Conservation (phyloP, 148 eudicot species). For the Fallopia convolvulus region DNA sequence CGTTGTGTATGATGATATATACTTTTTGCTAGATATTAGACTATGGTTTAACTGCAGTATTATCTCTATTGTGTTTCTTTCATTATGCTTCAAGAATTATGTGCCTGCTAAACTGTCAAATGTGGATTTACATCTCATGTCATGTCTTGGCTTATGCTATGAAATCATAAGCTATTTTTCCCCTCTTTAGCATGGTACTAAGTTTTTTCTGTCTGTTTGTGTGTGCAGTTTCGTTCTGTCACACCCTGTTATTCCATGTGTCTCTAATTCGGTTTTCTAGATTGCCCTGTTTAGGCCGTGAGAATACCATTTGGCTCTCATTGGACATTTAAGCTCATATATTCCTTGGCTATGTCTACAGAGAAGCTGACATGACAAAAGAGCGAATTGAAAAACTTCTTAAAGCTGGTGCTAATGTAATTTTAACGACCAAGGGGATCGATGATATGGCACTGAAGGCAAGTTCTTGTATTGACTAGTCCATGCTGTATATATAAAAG, state of each 20-base stretch:
- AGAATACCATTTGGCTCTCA: neutral
- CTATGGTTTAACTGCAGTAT: neutral
- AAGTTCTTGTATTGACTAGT: conserved; percentile 14
- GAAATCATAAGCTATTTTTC: neutral
- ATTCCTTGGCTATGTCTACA: conserved; percentile 21
- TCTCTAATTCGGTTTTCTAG: neutral
- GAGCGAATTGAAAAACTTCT: conserved; percentile 89
- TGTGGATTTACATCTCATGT: neutral
- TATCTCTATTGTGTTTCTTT: neutral
- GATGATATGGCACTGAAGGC: conserved; percentile 99
- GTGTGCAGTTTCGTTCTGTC: neutral
- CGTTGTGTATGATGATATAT: neutral
- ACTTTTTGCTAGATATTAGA: neutral
- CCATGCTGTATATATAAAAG: neutral
- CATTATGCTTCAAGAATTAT: neutral
- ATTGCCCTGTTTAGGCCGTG: neutral
- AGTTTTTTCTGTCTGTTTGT: neutral
- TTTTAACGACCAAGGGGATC: conserved; percentile 89
- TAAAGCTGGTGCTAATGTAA: conserved; percentile 91
- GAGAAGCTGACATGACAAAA: conserved; percentile 98
- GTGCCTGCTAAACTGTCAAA: neutral
- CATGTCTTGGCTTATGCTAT: neutral
- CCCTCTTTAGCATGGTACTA: neutral
- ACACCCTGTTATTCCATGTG: neutral
- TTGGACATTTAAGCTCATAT: neutral